Evolutionary conservation across 192 early-diverging fungal species (phyloP), one percentile per base, ranked within the genome.

Genomic region (Spinellus fusiger): DNA sequence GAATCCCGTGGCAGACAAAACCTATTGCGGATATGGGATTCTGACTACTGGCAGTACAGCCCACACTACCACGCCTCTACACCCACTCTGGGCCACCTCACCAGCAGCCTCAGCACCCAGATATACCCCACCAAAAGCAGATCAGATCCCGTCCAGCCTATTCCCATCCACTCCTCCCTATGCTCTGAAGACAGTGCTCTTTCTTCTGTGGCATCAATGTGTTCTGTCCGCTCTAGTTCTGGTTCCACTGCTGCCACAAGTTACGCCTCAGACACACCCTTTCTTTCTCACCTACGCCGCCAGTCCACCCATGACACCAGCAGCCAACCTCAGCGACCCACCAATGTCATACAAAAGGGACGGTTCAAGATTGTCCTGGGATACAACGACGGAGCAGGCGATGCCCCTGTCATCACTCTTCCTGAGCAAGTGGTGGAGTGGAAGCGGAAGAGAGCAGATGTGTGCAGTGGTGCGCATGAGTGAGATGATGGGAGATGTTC

Each of bases 331-430:
- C 35, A 29, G 5, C 32, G 56, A 35, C 34, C 56, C 22, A 29
- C 37, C n/a, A 49, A 29, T 38, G 38, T 57, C 47, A 59, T 65
- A 25, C 55, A 65, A 38, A 65, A 65, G 44, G 64, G 64, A 13
- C 25, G 64, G 22, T 65, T 65, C 56, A 58, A 65, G 27, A 65
- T 65, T 28, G 56, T 65, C 23, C 44, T 65, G 20, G 64, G 64
- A 35, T 35, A 50, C 22, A 31, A 48, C 28, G 50, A 63, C 23
- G 49, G 50, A 31, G 37, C 16, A 9, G 22, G 12, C 10, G 54
- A 28, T 9, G 64, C 34, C 28, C 59, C 46, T 49, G 59, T 61
- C 23, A 35, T 18, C 32, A n/a, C 27, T 31, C 28, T 32, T 33
- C 35, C 27, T 25, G 29, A 56, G 12, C 54, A 56, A 20, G 54